phyloP scores from a whole-genome alignment of 805 yeast species.

The Saccharomycopsis fermentans region DNA sequence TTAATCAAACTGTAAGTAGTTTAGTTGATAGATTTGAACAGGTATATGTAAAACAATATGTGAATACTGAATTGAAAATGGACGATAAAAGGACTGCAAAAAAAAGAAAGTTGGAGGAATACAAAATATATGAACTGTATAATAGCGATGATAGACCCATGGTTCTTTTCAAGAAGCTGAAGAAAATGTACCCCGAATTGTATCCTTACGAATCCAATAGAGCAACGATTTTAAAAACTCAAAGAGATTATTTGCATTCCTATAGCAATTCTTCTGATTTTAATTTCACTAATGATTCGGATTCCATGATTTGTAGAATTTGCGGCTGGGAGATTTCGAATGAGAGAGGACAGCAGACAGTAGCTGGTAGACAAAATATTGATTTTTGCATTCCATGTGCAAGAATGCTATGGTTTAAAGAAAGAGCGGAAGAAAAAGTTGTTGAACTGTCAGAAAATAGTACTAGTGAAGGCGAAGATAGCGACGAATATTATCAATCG shows the following conservation, averaged over 20 bases:
- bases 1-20: neutral
- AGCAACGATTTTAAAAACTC: too few species aligned
- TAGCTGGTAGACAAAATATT: neutral
- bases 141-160: neutral
- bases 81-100: constrained; percentile 1
- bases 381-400: neutral
- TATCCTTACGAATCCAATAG: neutral
- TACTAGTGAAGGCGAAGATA: neutral
- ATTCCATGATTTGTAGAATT: neutral
- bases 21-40: neutral
- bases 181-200: neutral
- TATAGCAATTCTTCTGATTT: too few species aligned
- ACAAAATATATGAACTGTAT: constrained; percentile 1
- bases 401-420: neutral
- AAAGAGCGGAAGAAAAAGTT: neutral
- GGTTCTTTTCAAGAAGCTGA: neutral
- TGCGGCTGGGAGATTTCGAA: neutral
- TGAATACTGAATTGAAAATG: neutral
- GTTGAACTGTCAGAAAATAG: neutral
- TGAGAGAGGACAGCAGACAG: neutral
- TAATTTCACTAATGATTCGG: neutral
- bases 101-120: constrained; percentile 1
- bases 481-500: neutral
- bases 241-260: too few species aligned
- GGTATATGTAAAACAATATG: neutral